phyloP scores from a whole-genome alignment of 257 asterid genomes.

The Gentiana dahurica region DNA sequence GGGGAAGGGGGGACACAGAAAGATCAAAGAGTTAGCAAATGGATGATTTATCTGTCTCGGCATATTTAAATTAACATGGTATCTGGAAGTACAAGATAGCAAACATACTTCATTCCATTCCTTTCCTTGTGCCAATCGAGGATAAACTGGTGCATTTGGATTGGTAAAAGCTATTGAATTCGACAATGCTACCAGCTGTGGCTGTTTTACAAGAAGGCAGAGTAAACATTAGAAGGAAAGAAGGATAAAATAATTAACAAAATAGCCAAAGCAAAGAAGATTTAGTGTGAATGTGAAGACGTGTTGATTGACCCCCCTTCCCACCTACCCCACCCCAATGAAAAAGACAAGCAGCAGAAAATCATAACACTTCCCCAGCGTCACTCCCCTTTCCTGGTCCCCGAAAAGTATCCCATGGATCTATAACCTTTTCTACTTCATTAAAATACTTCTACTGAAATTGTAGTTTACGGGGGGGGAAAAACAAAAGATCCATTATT shows the following conservation, averaged over 20 bases:
- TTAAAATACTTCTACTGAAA: not conserved
- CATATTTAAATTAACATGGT: too few relatives aligned
- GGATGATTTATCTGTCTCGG: too few relatives aligned
- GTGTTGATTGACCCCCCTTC: too few relatives aligned
- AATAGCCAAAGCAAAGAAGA: not conserved
- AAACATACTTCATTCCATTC: slow-evolving; percentile 67
- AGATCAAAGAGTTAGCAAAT: too few relatives aligned
- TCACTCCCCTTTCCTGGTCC: not conserved
- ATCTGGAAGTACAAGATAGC: not conserved
- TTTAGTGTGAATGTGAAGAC: not conserved
- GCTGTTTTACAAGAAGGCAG: slow-evolving; percentile 26
- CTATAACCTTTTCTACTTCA: not conserved
- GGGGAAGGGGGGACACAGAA: not conserved
- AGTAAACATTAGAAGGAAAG: not conserved
- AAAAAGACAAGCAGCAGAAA: too few relatives aligned
- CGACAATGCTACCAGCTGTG: slow-evolving; percentile 65
- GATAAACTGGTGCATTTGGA: slow-evolving; percentile 79
- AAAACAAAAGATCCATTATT: not conserved
- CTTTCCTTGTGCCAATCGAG: slow-evolving; percentile 79
- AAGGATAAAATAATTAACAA: too few relatives aligned
- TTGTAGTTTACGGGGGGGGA: not conserved
- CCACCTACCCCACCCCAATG: too few relatives aligned
- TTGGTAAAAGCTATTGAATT: slow-evolving; percentile 41
- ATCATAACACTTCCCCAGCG: too few relatives aligned
- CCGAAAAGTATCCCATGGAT: not conserved